Conservation (phyloP, 23 red algal species). For the Cyanidiococcus yangmingshanensis region DNA sequence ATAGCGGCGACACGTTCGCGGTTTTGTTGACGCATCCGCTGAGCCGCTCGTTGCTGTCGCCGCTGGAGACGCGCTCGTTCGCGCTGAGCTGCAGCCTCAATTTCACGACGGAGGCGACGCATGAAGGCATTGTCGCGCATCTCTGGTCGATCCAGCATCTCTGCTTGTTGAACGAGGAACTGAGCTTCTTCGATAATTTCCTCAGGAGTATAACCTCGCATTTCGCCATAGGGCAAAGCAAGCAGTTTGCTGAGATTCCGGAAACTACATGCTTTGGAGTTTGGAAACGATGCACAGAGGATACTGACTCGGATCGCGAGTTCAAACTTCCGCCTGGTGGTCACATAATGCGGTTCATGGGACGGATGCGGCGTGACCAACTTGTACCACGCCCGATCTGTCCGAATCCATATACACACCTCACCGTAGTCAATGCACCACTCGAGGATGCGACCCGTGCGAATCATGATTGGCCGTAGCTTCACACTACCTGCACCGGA, state of each 20-base stretch:
- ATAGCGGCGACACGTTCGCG: no score
- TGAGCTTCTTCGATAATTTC: background rate
- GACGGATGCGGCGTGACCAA: conserved; percentile 11
- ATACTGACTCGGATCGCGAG: background rate
- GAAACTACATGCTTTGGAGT: background rate
- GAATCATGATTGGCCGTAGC: background rate
- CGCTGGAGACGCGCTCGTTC: background rate
- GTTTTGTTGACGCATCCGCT: background rate
- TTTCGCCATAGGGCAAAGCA: background rate
- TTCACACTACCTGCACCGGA: background rate
- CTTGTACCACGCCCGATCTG: conserved; percentile 4
- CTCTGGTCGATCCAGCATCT: conserved; percentile 10
- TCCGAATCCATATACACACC: conserved; percentile 14
- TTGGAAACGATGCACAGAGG: conserved; percentile 2
- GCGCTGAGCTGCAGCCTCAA: background rate
- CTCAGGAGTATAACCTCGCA: background rate
- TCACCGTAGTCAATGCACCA: conserved; percentile 21
- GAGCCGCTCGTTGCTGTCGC: background rate
- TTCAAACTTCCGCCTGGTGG: conserved; percentile 9
- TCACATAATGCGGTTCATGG: background rate
- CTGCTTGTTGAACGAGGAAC: background rate
- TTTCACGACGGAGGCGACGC: conserved; percentile 7
- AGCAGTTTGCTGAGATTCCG: conserved; percentile 14
- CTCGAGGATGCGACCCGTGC: background rate
- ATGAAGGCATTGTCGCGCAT: conserved; percentile 19